phyloP scores from a whole-genome alignment of 2,329 filamentous ascomycete genomes.

The Penicillium expansum region DNA sequence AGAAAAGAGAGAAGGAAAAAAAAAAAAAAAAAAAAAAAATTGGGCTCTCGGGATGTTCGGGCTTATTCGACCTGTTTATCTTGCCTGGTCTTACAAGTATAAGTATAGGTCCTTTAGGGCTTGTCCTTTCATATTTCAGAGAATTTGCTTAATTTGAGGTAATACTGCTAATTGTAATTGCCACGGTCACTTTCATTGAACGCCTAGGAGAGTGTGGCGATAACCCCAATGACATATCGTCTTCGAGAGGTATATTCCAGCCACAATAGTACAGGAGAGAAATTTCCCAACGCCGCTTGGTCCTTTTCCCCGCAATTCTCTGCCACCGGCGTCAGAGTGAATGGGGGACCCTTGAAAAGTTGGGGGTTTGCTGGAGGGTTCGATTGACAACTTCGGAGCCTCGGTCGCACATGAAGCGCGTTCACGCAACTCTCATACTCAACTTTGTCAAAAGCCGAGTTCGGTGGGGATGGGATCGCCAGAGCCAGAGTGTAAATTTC shows the following conservation, averaged over 20 bases:
- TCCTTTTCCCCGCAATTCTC: constrained; percentile 1
- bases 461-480: background rate
- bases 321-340: background rate
- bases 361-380: background rate
- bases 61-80: background rate
- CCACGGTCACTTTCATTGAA: too few species aligned
- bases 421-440: background rate
- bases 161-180: background rate
- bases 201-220: background rate
- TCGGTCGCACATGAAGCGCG: constrained; percentile 27
- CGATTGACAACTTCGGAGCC: constrained; percentile 20
- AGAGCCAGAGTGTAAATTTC: background rate
- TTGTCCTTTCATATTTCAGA: background rate
- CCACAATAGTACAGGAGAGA: background rate
- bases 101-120: background rate
- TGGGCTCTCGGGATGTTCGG: constrained; percentile 3
- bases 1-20: constrained; percentile 4
- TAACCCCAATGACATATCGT: background rate
- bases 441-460: constrained; percentile 7
- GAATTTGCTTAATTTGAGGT: background rate
- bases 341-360: background rate
- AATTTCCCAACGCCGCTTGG: background rate
- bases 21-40: too few species aligned
- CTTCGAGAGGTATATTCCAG: background rate
- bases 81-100: background rate